These are phyloP conservation scores for Penicillium paradoxum DNA, from an alignment of 495 filamentous ascomycete genomes.

Conservation along the genomic window DNA sequence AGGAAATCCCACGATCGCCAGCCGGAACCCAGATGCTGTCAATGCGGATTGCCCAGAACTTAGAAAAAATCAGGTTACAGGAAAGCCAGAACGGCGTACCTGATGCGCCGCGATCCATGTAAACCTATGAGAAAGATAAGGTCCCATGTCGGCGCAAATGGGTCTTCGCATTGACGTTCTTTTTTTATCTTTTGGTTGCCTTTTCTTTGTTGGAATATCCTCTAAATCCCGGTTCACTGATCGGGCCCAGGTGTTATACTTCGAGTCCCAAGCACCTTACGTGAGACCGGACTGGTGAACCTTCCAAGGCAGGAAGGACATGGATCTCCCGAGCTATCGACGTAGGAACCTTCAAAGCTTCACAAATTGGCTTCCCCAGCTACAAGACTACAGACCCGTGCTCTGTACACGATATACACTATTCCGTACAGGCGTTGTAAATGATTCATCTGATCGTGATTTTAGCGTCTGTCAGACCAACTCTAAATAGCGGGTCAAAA, in stretches of 20 bases:
- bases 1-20: not conserved
- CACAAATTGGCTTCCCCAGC: too few species aligned
- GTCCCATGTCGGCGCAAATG: not conserved
- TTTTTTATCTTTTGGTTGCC: not conserved
- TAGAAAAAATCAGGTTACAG: not conserved
- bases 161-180: not conserved
- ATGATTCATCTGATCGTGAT: slow-evolving; percentile 17
- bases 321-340: too few species aligned
- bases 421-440: too few species aligned
- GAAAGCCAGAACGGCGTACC: not conserved
- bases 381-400: too few species aligned
- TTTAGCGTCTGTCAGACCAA: slow-evolving; percentile 28
- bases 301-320: too few species aligned
- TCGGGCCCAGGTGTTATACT: too few species aligned
- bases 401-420: not conserved
- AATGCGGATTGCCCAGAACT: not conserved
- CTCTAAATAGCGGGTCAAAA: slow-evolving; percentile 26
- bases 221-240: not conserved
- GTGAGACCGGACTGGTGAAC: not conserved
- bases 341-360: too few species aligned
- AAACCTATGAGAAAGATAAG: not conserved
- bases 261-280: not conserved
- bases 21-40: not conserved
- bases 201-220: not conserved
- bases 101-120: not conserved